Conservation (phyloP, 164 flowering plant genomes). For the Santalum album region DNA sequence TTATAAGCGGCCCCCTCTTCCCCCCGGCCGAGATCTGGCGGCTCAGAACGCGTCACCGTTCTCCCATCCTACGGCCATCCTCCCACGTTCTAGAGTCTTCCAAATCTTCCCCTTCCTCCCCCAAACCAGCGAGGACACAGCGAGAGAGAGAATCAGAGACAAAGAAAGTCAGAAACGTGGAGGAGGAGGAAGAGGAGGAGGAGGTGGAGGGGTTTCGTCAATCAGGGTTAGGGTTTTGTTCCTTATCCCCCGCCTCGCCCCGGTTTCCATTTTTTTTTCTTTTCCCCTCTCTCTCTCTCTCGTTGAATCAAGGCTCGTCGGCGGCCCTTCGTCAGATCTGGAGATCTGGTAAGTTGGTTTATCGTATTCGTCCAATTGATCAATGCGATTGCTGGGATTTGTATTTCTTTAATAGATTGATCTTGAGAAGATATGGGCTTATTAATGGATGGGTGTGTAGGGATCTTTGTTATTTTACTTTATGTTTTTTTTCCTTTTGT, state of each 20-base stretch:
- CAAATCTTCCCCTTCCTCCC: background rate
- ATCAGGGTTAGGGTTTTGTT: slow-evolving; percentile 16
- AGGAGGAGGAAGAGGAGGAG: background rate
- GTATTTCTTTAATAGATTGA: slow-evolving; percentile 1
- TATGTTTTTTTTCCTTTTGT: too few relatives aligned
- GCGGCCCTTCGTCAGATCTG: slow-evolving; percentile 22
- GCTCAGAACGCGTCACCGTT: background rate
- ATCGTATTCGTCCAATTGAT: background rate
- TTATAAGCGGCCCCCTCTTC: too few relatives aligned
- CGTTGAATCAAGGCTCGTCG: too few relatives aligned
- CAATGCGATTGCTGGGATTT: background rate
- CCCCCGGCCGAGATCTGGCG: slow-evolving; percentile 13
- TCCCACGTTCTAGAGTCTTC: slow-evolving; percentile 7
- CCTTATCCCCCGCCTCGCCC: too few relatives aligned
- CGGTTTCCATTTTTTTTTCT: too few relatives aligned
- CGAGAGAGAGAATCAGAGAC: background rate
- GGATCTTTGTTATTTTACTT: too few relatives aligned
- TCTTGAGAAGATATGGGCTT: too few relatives aligned
- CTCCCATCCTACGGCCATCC: slow-evolving; percentile 18
- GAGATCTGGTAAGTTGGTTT: slow-evolving; percentile 8
- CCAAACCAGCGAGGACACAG: background rate
- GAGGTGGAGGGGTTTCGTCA: background rate
- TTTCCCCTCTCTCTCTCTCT: too few relatives aligned
- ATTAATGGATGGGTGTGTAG: too few relatives aligned
- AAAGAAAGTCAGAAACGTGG: too few relatives aligned